A percentile compares a stretch with the other conserved stretches of the same genome.
These are phyloP conservation scores for Suillus variegatus DNA, from an alignment of 768 basidiomycete species.

Conservation along the genomic window DNA sequence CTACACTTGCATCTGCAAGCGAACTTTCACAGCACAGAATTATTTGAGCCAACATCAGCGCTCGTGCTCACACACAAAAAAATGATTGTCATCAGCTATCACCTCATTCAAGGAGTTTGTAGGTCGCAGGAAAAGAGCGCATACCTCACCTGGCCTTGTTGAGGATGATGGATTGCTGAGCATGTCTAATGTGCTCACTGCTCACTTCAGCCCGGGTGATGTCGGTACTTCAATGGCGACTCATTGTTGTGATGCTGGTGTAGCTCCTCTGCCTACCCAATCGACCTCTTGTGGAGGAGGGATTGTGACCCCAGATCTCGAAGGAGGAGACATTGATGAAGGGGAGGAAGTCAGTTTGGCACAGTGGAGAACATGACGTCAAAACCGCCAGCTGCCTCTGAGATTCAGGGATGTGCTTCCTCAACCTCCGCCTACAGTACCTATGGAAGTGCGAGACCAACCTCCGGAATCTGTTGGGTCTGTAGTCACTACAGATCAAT, in stretches of 20 bases:
- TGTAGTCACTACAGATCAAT: not conserved
- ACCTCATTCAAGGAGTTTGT: not conserved
- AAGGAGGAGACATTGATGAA: too few relatives aligned
- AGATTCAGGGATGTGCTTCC: not conserved
- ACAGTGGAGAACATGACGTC: not conserved
- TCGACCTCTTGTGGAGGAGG: not conserved
- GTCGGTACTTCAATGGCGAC: too few relatives aligned
- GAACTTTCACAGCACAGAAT: not conserved
- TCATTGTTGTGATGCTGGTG: too few relatives aligned
- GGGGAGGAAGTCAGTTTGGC: not conserved
- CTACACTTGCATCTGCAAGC: too few relatives aligned
- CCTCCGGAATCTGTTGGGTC: not conserved
- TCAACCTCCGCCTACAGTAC: not conserved
- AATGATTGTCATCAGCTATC: not conserved
- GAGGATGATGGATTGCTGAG: too few relatives aligned
- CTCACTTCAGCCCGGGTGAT: too few relatives aligned
- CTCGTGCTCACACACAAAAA: not conserved
- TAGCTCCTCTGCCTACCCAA: too few relatives aligned
- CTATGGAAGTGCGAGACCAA: not conserved
- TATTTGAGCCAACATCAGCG: not conserved
- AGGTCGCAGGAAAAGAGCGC: not conserved
- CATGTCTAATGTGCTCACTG: too few relatives aligned
- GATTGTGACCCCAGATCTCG: too few relatives aligned
- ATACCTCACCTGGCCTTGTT: too few relatives aligned
- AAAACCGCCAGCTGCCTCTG: not conserved